Evolutionary conservation across 1,284 basidiomycete genomes (phyloP).

Genomic region (Cystobasidium sp.): DNA sequence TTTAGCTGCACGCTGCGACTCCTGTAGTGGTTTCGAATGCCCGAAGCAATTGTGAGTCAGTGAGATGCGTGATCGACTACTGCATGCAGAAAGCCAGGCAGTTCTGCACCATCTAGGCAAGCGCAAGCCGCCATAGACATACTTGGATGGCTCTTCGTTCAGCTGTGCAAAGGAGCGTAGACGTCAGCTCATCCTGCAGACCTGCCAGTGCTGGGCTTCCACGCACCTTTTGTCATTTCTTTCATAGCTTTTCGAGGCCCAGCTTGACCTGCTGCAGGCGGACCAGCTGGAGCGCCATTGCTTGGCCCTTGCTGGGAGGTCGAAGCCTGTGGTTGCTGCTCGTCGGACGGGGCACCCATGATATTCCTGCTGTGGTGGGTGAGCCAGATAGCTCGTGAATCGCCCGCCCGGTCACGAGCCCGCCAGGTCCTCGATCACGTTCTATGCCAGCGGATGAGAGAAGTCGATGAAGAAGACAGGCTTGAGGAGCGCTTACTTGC

Average conservation of each 20-base stretch:
- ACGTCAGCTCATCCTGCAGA: not conserved
- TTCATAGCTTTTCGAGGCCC: conserved; percentile 31
- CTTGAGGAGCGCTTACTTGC: too few species aligned
- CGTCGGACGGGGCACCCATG: conserved; percentile 11
- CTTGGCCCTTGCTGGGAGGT: conserved; percentile 7
- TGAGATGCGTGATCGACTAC: conserved; percentile 1
- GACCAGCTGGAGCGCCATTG: not conserved
- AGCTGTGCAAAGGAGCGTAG: conserved; percentile 2
- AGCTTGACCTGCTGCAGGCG: conserved; percentile 8
- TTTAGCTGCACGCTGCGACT: conserved; percentile 38
- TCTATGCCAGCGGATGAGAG: too few species aligned
- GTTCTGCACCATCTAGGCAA: not conserved
- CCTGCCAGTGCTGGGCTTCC: not conserved
- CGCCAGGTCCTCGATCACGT: not conserved
- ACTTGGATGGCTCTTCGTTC: conserved; percentile 40
- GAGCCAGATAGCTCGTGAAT: not conserved
- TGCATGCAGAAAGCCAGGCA: not conserved
- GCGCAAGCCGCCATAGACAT: not conserved
- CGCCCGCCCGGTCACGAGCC: not conserved
- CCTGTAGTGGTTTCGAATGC: conserved; percentile 9
- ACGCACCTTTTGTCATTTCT: conserved; percentile 41
- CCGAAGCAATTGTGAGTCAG: not conserved
- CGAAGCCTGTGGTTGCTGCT: conserved; percentile 27
- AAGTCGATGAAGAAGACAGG: too few species aligned
- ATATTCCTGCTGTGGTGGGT: not conserved